A percentile compares a stretch with the other conserved stretches of the same genome.
phyloP scores from a whole-genome alignment of 73 alveolate genomes.

The Paramecium sexaurelia region DNA sequence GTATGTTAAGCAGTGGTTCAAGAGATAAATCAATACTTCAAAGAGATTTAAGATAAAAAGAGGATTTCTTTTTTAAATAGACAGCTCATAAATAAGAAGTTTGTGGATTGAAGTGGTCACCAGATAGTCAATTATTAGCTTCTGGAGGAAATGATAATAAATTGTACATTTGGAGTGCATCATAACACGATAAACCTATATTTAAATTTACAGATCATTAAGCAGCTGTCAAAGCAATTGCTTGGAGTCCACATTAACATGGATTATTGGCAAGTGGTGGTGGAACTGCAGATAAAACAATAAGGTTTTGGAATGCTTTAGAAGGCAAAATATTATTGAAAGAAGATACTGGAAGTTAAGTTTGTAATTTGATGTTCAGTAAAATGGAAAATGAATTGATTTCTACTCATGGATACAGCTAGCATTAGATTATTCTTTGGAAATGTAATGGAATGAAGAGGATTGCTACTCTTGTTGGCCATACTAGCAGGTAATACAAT shows the following conservation, averaged over 20 bases:
- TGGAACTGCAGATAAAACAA: slow-evolving; percentile 99
- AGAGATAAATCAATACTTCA: slow-evolving; percentile 92
- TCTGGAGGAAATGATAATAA: slow-evolving; percentile 99
- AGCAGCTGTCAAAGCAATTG: slow-evolving; percentile 99
- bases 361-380: slow-evolving; percentile 96
- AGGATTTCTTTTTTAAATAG: slow-evolving; percentile 61
- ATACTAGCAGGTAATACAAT: slow-evolving; percentile 59
- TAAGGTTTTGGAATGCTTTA: slow-evolving; percentile 98
- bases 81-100: slow-evolving; percentile 95
- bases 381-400: slow-evolving; percentile 97
- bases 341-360: slow-evolving; percentile 98
- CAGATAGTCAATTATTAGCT: slow-evolving; percentile 96
- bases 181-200: slow-evolving; percentile 77
- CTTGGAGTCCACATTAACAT: slow-evolving; percentile 99
- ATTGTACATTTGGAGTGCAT: slow-evolving; percentile 94
- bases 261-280: slow-evolving; percentile 99
- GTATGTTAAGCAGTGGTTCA: slow-evolving; percentile 90
- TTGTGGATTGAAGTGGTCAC: slow-evolving; percentile 99
- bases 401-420: slow-evolving; percentile 98
- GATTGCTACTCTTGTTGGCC: slow-evolving; percentile 91
- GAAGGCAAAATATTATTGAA: slow-evolving; percentile 75
- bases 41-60: slow-evolving; percentile 87
- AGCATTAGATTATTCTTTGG: slow-evolving; percentile 95
- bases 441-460: slow-evolving; percentile 94
- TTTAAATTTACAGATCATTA: slow-evolving; percentile 87